Evolutionary conservation across 495 filamentous ascomycete genomes (phyloP), one percentile per base, ranked within the genome.

Genomic region (Aspergillus affinis): DNA sequence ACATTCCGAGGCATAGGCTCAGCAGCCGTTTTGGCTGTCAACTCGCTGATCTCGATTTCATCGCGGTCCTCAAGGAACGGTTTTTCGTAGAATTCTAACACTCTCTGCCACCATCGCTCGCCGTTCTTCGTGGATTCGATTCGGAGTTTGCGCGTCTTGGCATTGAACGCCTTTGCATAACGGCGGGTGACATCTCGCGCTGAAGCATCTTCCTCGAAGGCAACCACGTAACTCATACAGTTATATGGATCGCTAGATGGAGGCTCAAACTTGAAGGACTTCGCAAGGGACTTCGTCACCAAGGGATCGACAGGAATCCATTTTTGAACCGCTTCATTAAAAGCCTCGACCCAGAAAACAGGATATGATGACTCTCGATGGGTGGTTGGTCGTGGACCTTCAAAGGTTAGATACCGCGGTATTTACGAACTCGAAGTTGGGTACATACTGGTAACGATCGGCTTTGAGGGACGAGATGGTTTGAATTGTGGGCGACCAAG

Each of bases 1-100:
- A 97, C 84, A 63, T 92, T 96, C 48, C 86, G 84, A 6, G 94
- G 94, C 86, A 99, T 92, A 5, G 89, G 89, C 67, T 99, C 94
- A 12, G 80, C 77, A 0, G 86, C 84, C 58, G 90, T 87, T 59
- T 82, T 84, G 7, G 82, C 80, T 0, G 84, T 79, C 4, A 98
- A 74, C 64, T 96, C 92, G 10, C 79, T 86, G 29, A 88, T 79
- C 68, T 98, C 94, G 23, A 94, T 82, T 71, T 91, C 87, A 64
- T 97, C 91, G 3, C 90, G 78, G 63, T 92, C 88, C 48, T 83
- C 67, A 3, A 74, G 47, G 41, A 79, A 78, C 19, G 79, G 78
- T 49, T 83, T 80, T 50, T 81, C 77, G 66, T 88, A 94, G 32
- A 81, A 63, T 51, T 73, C 75, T 65, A 97, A 65, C 4, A 82